Conservation (phyloP, 306 rosid species). For the Quercus robur region DNA sequence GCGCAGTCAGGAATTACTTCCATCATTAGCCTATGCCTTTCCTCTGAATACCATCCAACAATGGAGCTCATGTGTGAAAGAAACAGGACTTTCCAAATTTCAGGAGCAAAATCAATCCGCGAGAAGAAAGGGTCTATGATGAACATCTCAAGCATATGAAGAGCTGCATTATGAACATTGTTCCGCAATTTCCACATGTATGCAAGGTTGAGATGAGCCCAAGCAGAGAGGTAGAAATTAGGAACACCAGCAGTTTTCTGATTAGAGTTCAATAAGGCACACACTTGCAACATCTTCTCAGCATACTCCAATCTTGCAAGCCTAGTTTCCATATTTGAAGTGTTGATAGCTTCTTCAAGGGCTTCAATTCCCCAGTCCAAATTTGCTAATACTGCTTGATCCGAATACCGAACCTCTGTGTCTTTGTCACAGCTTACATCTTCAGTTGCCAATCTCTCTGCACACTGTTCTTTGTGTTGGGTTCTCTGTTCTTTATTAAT, state of each 20-base stretch:
- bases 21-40: slow-evolving; percentile 79
- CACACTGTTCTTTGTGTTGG: slow-evolving; percentile 81
- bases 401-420: slow-evolving; percentile 68
- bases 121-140: slow-evolving; percentile 78
- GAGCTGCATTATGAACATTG: slow-evolving; percentile 49
- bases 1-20: slow-evolving; percentile 72
- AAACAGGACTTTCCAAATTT: slow-evolving; percentile 76
- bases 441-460: slow-evolving; percentile 91
- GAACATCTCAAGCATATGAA: slow-evolving; percentile 83
- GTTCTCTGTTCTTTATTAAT: slow-evolving; percentile 63
- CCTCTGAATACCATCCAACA: slow-evolving; percentile 90
- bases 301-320: slow-evolving; percentile 82
- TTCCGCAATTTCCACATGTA: slow-evolving; percentile 75
- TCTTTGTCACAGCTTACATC: slow-evolving; percentile 65
- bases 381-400: slow-evolving; percentile 89
- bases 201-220: slow-evolving; percentile 84
- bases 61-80: slow-evolving; percentile 88
- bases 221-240: slow-evolving; percentile 82
- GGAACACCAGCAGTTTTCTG: slow-evolving; percentile 94
- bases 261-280: slow-evolving; percentile 74
- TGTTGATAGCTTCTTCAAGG: slow-evolving; percentile 85
- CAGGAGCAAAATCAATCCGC: slow-evolving; percentile 82
- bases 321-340: slow-evolving; percentile 80
- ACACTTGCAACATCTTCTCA: slow-evolving; percentile 85
- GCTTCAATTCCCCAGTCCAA: slow-evolving; percentile 97